phyloP scores from a whole-genome alignment of 148 eudicot species.

The Rhododendron molle region DNA sequence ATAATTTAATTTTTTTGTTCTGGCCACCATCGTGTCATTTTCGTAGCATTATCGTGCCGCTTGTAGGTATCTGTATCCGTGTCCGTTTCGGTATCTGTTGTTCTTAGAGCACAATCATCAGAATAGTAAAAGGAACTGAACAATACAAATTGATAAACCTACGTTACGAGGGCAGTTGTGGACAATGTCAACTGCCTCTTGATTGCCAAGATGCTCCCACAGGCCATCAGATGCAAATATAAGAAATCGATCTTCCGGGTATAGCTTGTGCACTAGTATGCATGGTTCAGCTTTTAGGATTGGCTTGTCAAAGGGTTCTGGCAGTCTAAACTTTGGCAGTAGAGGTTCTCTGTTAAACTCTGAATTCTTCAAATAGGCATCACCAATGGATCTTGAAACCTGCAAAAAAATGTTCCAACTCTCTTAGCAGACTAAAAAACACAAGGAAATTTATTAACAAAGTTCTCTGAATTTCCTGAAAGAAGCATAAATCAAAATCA shows the following conservation, averaged over 20 bases:
- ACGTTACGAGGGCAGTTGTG: conserved; percentile 49
- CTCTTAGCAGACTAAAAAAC: background rate
- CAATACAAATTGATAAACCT: conserved; percentile 19
- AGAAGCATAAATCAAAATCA: background rate
- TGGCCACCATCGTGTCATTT: background rate
- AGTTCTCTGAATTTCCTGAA: background rate
- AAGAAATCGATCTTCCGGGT: conserved; percentile 61
- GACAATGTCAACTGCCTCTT: conserved; percentile 72
- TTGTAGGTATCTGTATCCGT: background rate
- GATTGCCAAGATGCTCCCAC: conserved; percentile 85
- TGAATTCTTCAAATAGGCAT: conserved; percentile 69
- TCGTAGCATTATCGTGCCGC: background rate
- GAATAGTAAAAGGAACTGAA: background rate
- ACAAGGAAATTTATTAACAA: background rate
- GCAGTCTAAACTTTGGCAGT: conserved; percentile 53
- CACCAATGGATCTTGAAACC: conserved; percentile 83
- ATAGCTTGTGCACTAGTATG: conserved; percentile 44
- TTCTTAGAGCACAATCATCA: background rate
- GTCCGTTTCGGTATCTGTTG: background rate
- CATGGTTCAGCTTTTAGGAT: conserved; percentile 66
- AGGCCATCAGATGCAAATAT: conserved; percentile 85
- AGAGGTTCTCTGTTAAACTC: conserved; percentile 69
- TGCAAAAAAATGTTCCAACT: conserved; percentile 14
- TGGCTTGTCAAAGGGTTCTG: conserved; percentile 52
- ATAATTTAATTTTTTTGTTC: background rate